Percentiles rank a stretch among this genome's conserved stretches.
Evolutionary conservation across 2,329 filamentous ascomycete genomes (phyloP).

Genomic region (Aspergillus brunneoviolaceus): DNA sequence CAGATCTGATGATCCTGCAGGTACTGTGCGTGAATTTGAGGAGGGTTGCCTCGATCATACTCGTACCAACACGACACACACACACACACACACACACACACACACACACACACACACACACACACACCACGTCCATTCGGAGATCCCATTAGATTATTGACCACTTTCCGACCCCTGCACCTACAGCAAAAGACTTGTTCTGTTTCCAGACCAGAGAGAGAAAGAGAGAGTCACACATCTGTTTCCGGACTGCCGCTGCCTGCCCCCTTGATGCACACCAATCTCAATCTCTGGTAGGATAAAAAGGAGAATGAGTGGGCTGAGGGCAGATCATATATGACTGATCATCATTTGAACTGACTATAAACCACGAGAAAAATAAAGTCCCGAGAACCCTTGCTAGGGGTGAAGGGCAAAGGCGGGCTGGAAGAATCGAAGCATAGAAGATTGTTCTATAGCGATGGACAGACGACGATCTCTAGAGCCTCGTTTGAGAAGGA

Average conservation of each 20-base stretch:
- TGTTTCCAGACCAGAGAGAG: constrained; percentile 2
- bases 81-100: background rate
- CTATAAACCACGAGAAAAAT: background rate
- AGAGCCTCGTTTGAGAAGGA: background rate
- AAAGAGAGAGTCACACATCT: constrained; percentile 12
- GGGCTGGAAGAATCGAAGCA: background rate
- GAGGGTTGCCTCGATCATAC: background rate
- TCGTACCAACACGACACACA: background rate
- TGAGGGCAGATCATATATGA: constrained; percentile 12
- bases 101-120: background rate
- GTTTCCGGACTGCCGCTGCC: background rate
- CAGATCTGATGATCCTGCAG: constrained; percentile 6
- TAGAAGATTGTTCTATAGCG: background rate
- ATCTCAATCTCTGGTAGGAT: too few relatives aligned
- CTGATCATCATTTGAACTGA: background rate
- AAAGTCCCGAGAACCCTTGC: background rate
- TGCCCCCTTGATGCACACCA: background rate
- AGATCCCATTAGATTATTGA: background rate
- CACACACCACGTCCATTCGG: background rate
- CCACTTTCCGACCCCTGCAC: constrained; percentile 6
- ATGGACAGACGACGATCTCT: background rate
- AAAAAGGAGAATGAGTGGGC: background rate
- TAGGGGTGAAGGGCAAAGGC: background rate
- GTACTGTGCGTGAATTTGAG: constrained; percentile 3
- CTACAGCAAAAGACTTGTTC: constrained; percentile 4